Conservation (phyloP, 257 asterid genomes). For the Misopates orontium region DNA sequence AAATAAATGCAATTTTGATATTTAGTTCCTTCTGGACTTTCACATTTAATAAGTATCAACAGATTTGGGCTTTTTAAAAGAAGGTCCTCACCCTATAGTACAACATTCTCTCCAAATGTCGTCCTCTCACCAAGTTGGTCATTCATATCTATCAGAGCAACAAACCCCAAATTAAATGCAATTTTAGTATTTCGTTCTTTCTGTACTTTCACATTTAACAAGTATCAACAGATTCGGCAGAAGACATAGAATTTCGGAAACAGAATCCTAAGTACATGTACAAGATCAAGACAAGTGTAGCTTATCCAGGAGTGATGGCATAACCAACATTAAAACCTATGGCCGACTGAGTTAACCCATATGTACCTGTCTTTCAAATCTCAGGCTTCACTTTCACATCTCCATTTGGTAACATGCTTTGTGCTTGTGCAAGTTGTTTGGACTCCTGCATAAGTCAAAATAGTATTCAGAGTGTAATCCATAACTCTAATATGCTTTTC, state of each 20-base stretch:
- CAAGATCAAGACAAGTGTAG: neutral
- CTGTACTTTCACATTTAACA: neutral
- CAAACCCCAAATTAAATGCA: neutral
- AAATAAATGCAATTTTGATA: neutral
- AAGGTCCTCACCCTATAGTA: neutral
- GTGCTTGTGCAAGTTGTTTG: slow-evolving; percentile 55
- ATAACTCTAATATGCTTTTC: neutral
- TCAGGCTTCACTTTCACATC: slow-evolving; percentile 64
- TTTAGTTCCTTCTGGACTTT: too few relatives aligned
- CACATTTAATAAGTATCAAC: too few relatives aligned
- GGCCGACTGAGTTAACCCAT: neutral
- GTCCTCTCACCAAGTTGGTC: neutral
- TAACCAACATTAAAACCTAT: neutral
- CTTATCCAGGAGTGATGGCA: neutral
- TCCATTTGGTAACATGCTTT: slow-evolving; percentile 58
- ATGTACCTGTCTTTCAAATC: slow-evolving; percentile 26
- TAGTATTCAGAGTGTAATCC: neutral
- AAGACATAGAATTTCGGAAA: neutral
- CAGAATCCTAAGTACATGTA: slow-evolving; percentile 6
- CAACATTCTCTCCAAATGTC: neutral
- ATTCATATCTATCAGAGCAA: neutral
- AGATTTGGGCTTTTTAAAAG: neutral
- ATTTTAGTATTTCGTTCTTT: neutral
- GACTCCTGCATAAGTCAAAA: slow-evolving; percentile 44
- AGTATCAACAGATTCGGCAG: neutral